Evolutionary conservation across 306 rosid species (phyloP).

Genomic region (Dryas drummondii): DNA sequence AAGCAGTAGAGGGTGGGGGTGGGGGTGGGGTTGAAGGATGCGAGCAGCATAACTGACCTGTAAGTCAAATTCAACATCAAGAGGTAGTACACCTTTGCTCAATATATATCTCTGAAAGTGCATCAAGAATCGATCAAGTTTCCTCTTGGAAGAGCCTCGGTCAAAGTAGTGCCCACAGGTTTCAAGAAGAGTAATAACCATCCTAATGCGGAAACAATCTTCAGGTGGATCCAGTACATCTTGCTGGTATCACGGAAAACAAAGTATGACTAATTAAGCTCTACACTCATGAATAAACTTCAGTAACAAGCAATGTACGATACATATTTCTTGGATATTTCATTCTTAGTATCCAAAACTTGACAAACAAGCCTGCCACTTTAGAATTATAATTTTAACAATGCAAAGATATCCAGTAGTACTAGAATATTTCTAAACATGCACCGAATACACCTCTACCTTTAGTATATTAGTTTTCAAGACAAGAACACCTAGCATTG

Average conservation of each 20-base stretch:
- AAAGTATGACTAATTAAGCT: slow-evolving; percentile 14
- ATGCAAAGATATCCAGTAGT: not conserved
- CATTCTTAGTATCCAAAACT: not conserved
- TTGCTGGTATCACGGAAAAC: slow-evolving; percentile 60
- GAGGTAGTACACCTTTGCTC: slow-evolving; percentile 84
- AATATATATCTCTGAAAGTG: slow-evolving; percentile 89
- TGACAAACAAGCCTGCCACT: not conserved
- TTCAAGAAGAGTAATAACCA: slow-evolving; percentile 89
- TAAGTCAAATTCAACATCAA: slow-evolving; percentile 89
- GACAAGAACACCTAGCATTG: not conserved
- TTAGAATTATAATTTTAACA: not conserved
- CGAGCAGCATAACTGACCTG: slow-evolving; percentile 60
- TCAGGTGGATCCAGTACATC: slow-evolving; percentile 91
- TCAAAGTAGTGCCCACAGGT: slow-evolving; percentile 99
- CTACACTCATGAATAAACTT: not conserved
- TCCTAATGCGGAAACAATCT: slow-evolving; percentile 94
- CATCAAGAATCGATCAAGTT: slow-evolving; percentile 80
- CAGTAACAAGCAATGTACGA: not conserved
- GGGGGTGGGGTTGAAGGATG: not conserved
- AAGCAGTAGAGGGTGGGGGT: not conserved
- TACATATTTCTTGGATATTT: not conserved
- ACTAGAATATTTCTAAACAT: not conserved
- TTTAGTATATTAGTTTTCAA: not conserved
- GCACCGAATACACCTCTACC: not conserved
- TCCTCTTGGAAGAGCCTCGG: slow-evolving; percentile 96